Base-by-base conservation (phyloP, 257 asterid genomes). In the Lycium ferocissimum region DNA sequence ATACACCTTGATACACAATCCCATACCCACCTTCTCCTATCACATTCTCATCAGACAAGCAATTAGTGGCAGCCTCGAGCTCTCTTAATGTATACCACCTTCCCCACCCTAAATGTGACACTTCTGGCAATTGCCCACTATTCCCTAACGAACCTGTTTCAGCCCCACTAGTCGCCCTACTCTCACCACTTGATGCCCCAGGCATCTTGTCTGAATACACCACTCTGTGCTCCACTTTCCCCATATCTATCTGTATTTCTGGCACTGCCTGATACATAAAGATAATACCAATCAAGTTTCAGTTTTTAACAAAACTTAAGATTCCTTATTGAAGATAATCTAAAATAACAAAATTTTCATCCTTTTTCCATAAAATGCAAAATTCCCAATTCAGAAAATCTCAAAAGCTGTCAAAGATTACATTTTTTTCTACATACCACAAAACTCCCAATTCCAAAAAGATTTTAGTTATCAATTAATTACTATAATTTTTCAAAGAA, bases 61-160 rank as follows among this genome's bases (percentile, higher is more conserved):
- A 96, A 91, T 95, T 92, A 7, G 97, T 94, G n/a, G 98, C 98
- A 3, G 94, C 97, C 91, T 95, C 99, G 2, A 96, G 99, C 90
- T 96, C 99, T 89, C 99, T 91, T 89, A 96, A 87, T 26, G 98
- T 96, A 87, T 96, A 96, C 98, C 98, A 96, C 78, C 98, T 90
- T 85, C 99, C 99, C 99, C 99, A 96, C 26, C 99, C 99, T 91
- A 96, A 87, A 89, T 96, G 98, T 2, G 99, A 96, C 78, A 96
- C 98, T 87, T 94, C 99, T 3, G 99, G 98, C 91, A 96, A 87
- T 20, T 90, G 85, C 10, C 97, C 98, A n/a, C 94, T 92, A 61
- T 97, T 97, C 10, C 97, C 97, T 82, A 87, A 85, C 0, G 99
- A 94, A 33, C 92, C 93, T 4, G 94, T 91, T 63, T 96, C 99